Evolutionary conservation across 257 asterid species (phyloP), one percentile per base, ranked within the genome.

Genomic region (Phtheirospermum japonicum): DNA sequence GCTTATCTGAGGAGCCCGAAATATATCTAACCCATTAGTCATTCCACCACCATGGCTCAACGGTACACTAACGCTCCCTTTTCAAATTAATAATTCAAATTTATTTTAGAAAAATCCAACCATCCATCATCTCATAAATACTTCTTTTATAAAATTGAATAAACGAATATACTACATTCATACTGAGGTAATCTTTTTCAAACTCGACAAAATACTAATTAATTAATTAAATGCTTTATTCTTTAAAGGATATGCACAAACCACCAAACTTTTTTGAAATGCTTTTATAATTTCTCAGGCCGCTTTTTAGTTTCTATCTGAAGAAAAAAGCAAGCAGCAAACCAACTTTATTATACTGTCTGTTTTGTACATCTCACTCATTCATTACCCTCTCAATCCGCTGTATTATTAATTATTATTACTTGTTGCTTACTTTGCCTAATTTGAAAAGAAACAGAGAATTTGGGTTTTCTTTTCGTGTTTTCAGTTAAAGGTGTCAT

Each of bases 401-500:
- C 73, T 67, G 67, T 12, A 55, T 48, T 46, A 5, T 48, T 1
- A 58, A 52, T 23, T 58, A 28, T 37, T 45, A 51, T 43, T 46
- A 40, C 54, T 48, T 48, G 28, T 20, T 14, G 6, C 23, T 48
- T 48, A 48, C 59, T 52, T 73, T 43, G 61, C 34, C 61, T 61
- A 39, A 45, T 63, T 64, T 20, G 58, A 52, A 52, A 52, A 51
- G 40, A 50, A 32, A 45, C 10, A 6, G 53, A 45, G 53, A 66
- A 43, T 69, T 69, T 53, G 65, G 55, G 55, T 14, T 19, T 23
- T 57, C 59, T 76, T 30, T 31, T 14, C n/a, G 26, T 66, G 31
- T 68, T 73, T 54, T 16, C 62, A 55, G 49, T 61, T 66, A 77
- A 77, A 78, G 85, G 66, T 71, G 82, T 58, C 52, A 17, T 66